These are phyloP conservation scores for Sordariomycetes sp. DNA, from an alignment of 2,329 filamentous ascomycete species.

Conservation along the genomic window DNA sequence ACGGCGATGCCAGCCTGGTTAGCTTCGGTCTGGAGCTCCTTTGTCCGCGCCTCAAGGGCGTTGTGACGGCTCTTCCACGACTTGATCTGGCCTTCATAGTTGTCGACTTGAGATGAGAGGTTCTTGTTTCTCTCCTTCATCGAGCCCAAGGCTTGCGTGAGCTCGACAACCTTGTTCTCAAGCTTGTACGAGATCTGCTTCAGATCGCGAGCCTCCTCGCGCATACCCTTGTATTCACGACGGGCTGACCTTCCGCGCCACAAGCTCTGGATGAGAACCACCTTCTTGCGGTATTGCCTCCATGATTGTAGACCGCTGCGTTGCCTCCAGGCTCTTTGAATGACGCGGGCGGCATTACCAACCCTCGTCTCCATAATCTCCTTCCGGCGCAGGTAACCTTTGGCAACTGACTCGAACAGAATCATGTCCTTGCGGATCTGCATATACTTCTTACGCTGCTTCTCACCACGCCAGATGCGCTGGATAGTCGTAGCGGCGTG, in stretches of 20 bases:
- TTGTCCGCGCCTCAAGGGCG: slow-evolving; percentile 77
- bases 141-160: slow-evolving; percentile 86
- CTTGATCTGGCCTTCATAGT: slow-evolving; percentile 91
- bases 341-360: slow-evolving; percentile 82
- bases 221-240: slow-evolving; percentile 77
- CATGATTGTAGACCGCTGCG: slow-evolving; percentile 70
- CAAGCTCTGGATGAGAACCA: slow-evolving; percentile 81
- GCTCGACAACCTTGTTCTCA: slow-evolving; percentile 98
- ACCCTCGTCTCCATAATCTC: slow-evolving; percentile 89
- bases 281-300: slow-evolving; percentile 83
- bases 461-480: slow-evolving; percentile 87
- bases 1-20: slow-evolving; percentile 96
- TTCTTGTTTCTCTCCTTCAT: slow-evolving; percentile 94
- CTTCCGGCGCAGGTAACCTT: slow-evolving; percentile 84
- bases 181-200: slow-evolving; percentile 99
- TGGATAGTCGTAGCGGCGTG: slow-evolving; percentile 92
- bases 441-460: slow-evolving; percentile 74
- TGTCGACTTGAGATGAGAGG: slow-evolving; percentile 80
- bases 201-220: slow-evolving; percentile 93
- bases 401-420: slow-evolving; percentile 79
- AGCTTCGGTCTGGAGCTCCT: slow-evolving; percentile 91
- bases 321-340: slow-evolving; percentile 84
- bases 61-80: slow-evolving; percentile 93
- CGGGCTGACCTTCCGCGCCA: slow-evolving; percentile 83
- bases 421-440: slow-evolving; percentile 76